phyloP scores from a whole-genome alignment of 257 asterid genomes.

The Solanum bukasovii region DNA sequence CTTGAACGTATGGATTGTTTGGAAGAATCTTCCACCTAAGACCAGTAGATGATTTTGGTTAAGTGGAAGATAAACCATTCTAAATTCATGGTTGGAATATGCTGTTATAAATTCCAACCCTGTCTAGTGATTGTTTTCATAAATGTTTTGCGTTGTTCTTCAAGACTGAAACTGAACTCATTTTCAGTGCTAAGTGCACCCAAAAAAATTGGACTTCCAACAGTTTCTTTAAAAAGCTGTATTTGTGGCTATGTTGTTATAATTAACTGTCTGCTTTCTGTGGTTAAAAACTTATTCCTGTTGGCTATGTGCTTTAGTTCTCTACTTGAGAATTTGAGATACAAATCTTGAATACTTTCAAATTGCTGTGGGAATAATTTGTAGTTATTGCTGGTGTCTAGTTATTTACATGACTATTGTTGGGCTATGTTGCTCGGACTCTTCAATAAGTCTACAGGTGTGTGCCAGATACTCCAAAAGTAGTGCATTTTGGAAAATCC shows the following conservation, averaged over 20 bases:
- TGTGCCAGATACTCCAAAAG: not conserved
- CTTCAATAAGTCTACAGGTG: not conserved
- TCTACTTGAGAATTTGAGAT: not conserved
- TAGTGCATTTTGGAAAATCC: not conserved
- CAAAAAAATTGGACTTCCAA: not conserved
- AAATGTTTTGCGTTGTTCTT: not conserved
- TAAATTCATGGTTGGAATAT: not conserved
- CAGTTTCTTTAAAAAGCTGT: not conserved
- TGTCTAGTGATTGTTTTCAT: not conserved
- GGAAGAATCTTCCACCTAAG: slow-evolving; percentile 4
- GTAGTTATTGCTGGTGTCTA: not conserved
- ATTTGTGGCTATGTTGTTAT: not conserved
- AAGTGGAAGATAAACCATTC: slow-evolving; percentile 9
- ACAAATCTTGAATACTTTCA: not conserved
- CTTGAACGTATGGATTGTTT: slow-evolving; percentile 21
- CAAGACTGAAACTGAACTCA: not conserved
- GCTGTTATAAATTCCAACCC: not conserved
- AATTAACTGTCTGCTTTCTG: not conserved
- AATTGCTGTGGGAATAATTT: not conserved
- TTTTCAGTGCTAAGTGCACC: not conserved
- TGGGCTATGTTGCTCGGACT: not conserved
- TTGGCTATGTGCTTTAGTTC: not conserved
- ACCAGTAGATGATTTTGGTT: slow-evolving; percentile 13
- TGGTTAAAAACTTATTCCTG: not conserved
- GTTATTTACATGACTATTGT: not conserved